Evolutionary conservation across 805 yeast species (phyloP).

Genomic region (Kuraishia ogatae): DNA sequence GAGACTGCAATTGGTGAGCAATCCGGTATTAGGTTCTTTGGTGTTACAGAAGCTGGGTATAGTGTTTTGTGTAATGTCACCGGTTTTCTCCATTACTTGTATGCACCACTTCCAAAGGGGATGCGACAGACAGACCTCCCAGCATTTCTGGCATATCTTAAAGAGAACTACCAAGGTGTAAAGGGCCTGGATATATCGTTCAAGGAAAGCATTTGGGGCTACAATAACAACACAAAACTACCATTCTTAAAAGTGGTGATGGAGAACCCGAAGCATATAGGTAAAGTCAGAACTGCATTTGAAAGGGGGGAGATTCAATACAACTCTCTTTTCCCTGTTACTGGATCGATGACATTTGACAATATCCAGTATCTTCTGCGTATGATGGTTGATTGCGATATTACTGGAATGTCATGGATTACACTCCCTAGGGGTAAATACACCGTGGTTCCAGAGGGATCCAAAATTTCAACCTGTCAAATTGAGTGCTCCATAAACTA

Average conservation of each 20-base stretch:
- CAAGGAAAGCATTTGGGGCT: slow-evolving; percentile 94
- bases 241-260: slow-evolving; percentile 75
- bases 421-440: slow-evolving; percentile 77
- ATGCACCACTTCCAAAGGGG: slow-evolving; percentile 83
- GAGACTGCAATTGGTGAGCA: slow-evolving; percentile 52
- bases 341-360: slow-evolving; percentile 71
- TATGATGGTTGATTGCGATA: slow-evolving; percentile 85
- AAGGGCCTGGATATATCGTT: slow-evolving; percentile 52
- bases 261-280: slow-evolving; percentile 55
- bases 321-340: slow-evolving; percentile 52
- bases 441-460: slow-evolving; percentile 25
- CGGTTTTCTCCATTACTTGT: slow-evolving; percentile 84
- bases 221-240: slow-evolving; percentile 63
- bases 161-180: slow-evolving; percentile 45
- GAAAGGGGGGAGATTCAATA: slow-evolving; percentile 73
- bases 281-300: slow-evolving; percentile 67
- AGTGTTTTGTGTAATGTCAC: slow-evolving; percentile 85
- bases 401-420: slow-evolving; percentile 97
- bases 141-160: slow-evolving; percentile 36
- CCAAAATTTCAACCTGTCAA: slow-evolving; percentile 69
- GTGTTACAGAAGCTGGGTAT: slow-evolving; percentile 82
- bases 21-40: slow-evolving; percentile 76
- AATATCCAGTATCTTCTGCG: slow-evolving; percentile 81
- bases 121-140: slow-evolving; percentile 49
- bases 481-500: slow-evolving; percentile 70